phyloP scores from a whole-genome alignment of 495 filamentous ascomycete species.

The Penicillium canescens region DNA sequence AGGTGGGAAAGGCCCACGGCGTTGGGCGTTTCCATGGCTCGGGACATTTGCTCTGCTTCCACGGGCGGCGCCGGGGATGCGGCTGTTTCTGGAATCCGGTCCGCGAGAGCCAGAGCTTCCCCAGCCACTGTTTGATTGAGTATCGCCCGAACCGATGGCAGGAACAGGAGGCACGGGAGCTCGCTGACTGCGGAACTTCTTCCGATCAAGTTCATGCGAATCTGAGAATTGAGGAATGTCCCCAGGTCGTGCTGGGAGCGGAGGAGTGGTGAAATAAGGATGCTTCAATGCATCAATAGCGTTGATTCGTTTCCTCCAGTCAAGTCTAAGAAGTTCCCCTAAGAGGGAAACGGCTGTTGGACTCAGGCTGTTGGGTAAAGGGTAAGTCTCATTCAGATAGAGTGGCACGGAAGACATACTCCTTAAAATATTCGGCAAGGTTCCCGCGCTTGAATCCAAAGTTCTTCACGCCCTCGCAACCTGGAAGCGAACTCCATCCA shows the following conservation, averaged over 20 bases:
- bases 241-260: constrained; percentile 75
- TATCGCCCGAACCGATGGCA: constrained; percentile 82
- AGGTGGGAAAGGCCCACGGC: constrained; percentile 27
- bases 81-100: constrained; percentile 31
- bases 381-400: constrained; percentile 1
- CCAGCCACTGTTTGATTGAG: constrained; percentile 66
- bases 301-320: constrained; percentile 86
- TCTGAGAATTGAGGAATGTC: constrained; percentile 90
- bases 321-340: constrained; percentile 78
- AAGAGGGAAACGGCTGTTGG: constrained; percentile 75
- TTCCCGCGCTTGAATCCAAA: constrained; percentile 65
- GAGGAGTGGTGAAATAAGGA: constrained; percentile 79
- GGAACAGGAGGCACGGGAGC: constrained; percentile 83
- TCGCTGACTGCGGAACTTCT: constrained; percentile 80
- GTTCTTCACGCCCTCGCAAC: constrained; percentile 71
- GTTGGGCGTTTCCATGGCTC: constrained; percentile 22
- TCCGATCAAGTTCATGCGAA: constrained; percentile 91
- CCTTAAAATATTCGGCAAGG: constrained; percentile 68
- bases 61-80: constrained; percentile 35
- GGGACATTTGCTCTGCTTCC: constrained; percentile 23
- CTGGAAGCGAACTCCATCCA: constrained; percentile 78
- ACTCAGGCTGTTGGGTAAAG: constrained; percentile 36
- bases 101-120: constrained; percentile 32
- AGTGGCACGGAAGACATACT: constrained; percentile 44
- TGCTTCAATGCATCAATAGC: constrained; percentile 93